Conservation (phyloP, 192 early-diverging fungal genomes). For the Linnemannia zychae region DNA sequence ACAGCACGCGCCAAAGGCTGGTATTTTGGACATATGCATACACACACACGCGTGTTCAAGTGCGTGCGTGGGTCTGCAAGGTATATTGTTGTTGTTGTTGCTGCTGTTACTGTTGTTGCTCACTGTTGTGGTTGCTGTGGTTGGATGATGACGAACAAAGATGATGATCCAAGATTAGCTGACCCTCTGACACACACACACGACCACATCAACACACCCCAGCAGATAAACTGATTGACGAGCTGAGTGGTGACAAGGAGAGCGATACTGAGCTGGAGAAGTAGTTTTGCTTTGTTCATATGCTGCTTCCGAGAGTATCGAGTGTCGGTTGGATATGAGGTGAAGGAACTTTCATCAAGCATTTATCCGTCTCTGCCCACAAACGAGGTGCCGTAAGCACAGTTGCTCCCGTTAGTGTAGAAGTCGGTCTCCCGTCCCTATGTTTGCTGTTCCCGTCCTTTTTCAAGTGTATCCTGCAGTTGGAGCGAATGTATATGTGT, state of each 20-base stretch:
- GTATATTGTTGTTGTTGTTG: not conserved
- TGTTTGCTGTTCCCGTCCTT: not conserved
- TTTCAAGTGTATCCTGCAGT: too few species aligned
- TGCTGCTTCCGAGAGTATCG: not conserved
- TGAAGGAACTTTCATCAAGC: not conserved
- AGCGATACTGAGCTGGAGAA: not conserved
- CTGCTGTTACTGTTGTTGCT: not conserved
- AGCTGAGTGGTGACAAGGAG: not conserved
- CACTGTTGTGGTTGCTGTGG: not conserved
- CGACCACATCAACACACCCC: not conserved
- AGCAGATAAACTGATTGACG: not conserved
- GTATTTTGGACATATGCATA: not conserved
- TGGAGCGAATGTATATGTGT: too few species aligned
- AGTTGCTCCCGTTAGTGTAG: not conserved
- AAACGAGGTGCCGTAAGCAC: not conserved
- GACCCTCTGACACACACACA: not conserved
- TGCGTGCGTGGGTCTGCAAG: not conserved
- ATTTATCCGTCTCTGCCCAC: not conserved
- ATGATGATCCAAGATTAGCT: slow-evolving; percentile 1
- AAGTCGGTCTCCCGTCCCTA: not conserved
- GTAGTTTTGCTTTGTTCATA: not conserved
- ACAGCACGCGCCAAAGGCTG: not conserved
- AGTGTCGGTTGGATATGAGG: not conserved
- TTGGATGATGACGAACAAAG: slow-evolving; percentile 3
- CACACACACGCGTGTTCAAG: not conserved